Evolutionary conservation across 2,329 filamentous ascomycete species (phyloP).

Genomic region (Hypoxylon sp.): DNA sequence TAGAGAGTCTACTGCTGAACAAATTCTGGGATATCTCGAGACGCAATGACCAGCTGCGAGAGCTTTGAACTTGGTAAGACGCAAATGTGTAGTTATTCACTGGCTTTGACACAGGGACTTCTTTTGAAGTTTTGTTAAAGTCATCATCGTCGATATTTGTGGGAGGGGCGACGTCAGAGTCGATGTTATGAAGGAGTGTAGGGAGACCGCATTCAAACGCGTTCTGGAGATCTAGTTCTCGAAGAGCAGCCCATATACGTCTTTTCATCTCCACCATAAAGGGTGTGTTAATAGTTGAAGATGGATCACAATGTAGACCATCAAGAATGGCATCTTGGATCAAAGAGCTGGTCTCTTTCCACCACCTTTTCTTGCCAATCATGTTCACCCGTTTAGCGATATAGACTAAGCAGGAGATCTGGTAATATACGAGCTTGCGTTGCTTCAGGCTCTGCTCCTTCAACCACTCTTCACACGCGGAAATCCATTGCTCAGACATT

Average conservation of each 20-base stretch:
- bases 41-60: conserved; percentile 43
- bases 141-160: conserved; percentile 48
- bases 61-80: conserved; percentile 48
- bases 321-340: conserved; percentile 50
- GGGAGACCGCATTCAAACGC: conserved; percentile 48
- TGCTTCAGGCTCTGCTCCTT: conserved; percentile 42
- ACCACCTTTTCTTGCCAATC: conserved; percentile 49
- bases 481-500: conserved; percentile 45
- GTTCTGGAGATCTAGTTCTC: conserved; percentile 50
- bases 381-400: conserved; percentile 49
- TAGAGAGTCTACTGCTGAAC: conserved; percentile 18
- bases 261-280: conserved; percentile 48
- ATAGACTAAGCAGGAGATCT: conserved; percentile 50
- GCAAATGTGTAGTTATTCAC: conserved; percentile 40
- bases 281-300: conserved; percentile 26
- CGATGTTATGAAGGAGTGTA: conserved; percentile 46
- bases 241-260: conserved; percentile 48
- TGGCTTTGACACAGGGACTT: conserved; percentile 37
- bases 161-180: conserved; percentile 42
- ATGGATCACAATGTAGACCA: conserved; percentile 45
- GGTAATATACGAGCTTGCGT: conserved; percentile 46
- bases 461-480: conserved; percentile 47
- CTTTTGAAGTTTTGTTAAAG: conserved; percentile 41
- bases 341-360: conserved; percentile 49
- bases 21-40: conserved; percentile 46